phyloP scores from a whole-genome alignment of 768 basidiomycete species.

The Tylopilus rubrobrunneus region DNA sequence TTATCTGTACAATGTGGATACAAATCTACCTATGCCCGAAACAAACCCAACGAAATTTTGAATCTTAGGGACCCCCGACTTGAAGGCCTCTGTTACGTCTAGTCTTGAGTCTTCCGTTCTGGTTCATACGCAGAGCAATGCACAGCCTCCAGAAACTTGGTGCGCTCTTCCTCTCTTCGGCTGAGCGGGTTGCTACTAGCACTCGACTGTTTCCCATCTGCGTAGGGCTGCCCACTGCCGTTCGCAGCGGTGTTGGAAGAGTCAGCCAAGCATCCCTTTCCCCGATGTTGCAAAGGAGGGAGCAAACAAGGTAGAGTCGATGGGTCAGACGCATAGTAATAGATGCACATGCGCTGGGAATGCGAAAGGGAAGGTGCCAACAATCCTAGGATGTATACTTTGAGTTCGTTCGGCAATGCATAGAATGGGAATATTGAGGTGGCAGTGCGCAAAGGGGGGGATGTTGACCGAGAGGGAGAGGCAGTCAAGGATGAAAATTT shows the following conservation, averaged over 20 bases:
- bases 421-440: slow-evolving; percentile 35
- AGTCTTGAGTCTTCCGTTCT: slow-evolving; percentile 6
- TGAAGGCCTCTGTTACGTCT: neutral
- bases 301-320: slow-evolving; percentile 46
- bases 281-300: slow-evolving; percentile 27
- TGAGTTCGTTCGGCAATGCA: slow-evolving; percentile 54
- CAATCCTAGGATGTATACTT: slow-evolving; percentile 51
- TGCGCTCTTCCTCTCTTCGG: slow-evolving; percentile 40
- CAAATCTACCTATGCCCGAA: slow-evolving; percentile 3
- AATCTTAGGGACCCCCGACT: neutral
- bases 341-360: slow-evolving; percentile 55
- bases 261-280: slow-evolving; percentile 19
- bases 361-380: slow-evolving; percentile 54
- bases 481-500: slow-evolving; percentile 12
- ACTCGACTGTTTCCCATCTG: slow-evolving; percentile 39
- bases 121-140: slow-evolving; percentile 49
- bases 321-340: slow-evolving; percentile 45
- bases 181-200: slow-evolving; percentile 35
- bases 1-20: slow-evolving; percentile 4
- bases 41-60: slow-evolving; percentile 2
- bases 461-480: slow-evolving; percentile 11
- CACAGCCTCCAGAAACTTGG: slow-evolving; percentile 40
- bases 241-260: slow-evolving; percentile 11
- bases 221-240: slow-evolving; percentile 24
- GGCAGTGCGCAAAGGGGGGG: slow-evolving; percentile 13